Base-by-base conservation (phyloP, 371 early-diverging fungal genomes). In the Fennellomyces sp. region DNA sequence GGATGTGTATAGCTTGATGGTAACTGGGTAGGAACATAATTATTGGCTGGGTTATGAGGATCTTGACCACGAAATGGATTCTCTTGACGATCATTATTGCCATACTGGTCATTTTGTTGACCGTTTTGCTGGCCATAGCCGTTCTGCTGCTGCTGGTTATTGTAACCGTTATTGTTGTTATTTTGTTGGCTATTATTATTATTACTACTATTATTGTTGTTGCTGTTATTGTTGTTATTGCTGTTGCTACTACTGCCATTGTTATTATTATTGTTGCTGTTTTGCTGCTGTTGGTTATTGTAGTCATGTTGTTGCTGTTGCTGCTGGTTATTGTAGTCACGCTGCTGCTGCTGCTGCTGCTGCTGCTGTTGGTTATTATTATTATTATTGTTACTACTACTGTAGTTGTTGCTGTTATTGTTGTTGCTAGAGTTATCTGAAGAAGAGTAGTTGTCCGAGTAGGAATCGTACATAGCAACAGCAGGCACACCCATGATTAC, bases 91-190 rank as follows among this genome's bases (percentile, higher is more conserved):
- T 52, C 29, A 31, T 23, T n/a, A n/a, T n/a, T 42, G 12, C 33
- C 25, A 31, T 56, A n/a, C 10, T 30, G 39, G 26, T 49, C 13
- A 8, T 50, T 36, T 35, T 48, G 48, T 28, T 35, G 39, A 1
- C 53, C 60, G 21, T 56, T 63, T 42, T 56, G 56, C 15, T 56
- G n/a, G n/a, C n/a, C n/a, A n/a, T n/a, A n/a, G n/a, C n/a, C 26
- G 10, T 56, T 21, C 1, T 28, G 35, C 12, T 54, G 13, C 5
- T 28, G 25, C 21, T 35, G 39, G n/a, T 27, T 25, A 36, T 25
- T 28, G 45, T 67, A 21, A n/a, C 8, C 28, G 29, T 10, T 48
- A 54, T 21, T 57, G 52, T 27, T 49, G 28, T 27, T 36, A 17
- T 19, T 42, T 36, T 42, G 28, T 28, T 54, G 25, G 2, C 21